Conservation (phyloP, 306 rosid species). For the Cucumis sativus region Cucumber_9930_V3 NC_026658.2:26315501-26316000, state of each 20-base stretch:
- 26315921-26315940: neutral
- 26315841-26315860: neutral
- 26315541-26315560: neutral
- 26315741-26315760: neutral
- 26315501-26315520: conserved; percentile 97
- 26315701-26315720: neutral
- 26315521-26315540: conserved; percentile 73
- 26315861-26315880: neutral
- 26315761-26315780: neutral
- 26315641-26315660: neutral
- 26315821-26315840: neutral
- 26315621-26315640: neutral
- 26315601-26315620: neutral
- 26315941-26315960: neutral
- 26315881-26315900: neutral
- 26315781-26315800: neutral
- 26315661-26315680: neutral
- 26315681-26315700: neutral
- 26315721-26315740: neutral
- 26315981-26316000: neutral
- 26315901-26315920: neutral
- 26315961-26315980: neutral
- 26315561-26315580: neutral
- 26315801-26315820: neutral
- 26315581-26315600: neutral